Percentiles rank a stretch among this genome's conserved stretches.
These are phyloP conservation scores for Wickerhamomyces chaumierensis DNA, from an alignment of 805 yeast species.

Conservation along the genomic window DNA sequence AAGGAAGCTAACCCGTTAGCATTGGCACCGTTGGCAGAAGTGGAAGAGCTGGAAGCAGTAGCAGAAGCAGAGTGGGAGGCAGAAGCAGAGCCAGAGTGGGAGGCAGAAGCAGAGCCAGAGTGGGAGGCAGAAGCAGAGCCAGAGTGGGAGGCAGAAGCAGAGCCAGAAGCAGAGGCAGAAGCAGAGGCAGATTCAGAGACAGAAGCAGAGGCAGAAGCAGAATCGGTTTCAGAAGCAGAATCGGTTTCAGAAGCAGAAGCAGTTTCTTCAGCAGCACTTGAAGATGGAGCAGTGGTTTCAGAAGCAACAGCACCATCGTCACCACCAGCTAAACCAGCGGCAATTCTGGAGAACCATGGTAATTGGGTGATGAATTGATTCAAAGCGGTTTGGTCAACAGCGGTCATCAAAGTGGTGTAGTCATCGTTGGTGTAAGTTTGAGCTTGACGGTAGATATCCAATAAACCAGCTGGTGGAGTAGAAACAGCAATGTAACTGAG, in stretches of 20 bases:
- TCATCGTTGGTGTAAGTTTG: conserved; percentile 23
- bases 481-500: conserved; percentile 11
- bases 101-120: too few species aligned
- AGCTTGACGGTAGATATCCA: conserved; percentile 17
- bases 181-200: background rate
- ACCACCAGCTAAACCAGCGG: conserved; percentile 8
- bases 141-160: background rate
- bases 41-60: background rate
- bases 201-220: background rate
- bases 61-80: background rate
- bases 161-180: too few species aligned
- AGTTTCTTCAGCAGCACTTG: background rate
- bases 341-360: conserved; percentile 21
- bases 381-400: conserved; percentile 18
- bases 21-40: background rate
- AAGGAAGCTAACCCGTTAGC: background rate
- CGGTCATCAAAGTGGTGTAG: conserved; percentile 20
- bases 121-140: too few species aligned
- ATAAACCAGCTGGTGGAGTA: conserved; percentile 20
- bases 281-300: background rate
- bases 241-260: background rate
- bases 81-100: too few species aligned
- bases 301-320: conserved; percentile 3
- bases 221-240: background rate
- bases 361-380: conserved; percentile 19